phyloP scores from a whole-genome alignment of 306 rosid species.

The Vigna reflexopilosa region DNA sequence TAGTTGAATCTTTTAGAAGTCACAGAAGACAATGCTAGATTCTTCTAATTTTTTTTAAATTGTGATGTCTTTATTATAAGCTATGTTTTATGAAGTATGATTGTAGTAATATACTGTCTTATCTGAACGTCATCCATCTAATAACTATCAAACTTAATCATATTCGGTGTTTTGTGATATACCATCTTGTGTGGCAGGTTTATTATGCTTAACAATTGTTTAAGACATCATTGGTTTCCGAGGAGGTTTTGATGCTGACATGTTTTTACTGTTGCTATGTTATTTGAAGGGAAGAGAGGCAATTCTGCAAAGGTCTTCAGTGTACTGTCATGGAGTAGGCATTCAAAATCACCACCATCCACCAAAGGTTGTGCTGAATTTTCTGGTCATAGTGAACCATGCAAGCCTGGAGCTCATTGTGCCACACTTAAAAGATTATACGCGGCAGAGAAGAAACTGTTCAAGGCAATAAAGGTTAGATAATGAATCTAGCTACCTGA shows the following conservation, averaged over 20 bases:
- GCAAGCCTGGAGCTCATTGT: constrained; percentile 96
- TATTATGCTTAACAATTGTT: constrained; percentile 2
- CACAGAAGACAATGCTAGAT: background rate
- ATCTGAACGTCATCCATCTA: background rate
- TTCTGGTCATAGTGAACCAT: constrained; percentile 70
- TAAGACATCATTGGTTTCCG: constrained; percentile 25
- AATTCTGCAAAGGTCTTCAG: constrained; percentile 87
- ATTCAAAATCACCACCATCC: constrained; percentile 67
- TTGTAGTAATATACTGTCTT: constrained; percentile 13
- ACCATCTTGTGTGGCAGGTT: constrained; percentile 21
- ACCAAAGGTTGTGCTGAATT: constrained; percentile 56
- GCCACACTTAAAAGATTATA: constrained; percentile 75
- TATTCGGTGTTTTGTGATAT: constrained; percentile 2
- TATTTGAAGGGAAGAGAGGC: constrained; percentile 69
- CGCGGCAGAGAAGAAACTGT: constrained; percentile 76
- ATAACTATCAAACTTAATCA: constrained; percentile 21
- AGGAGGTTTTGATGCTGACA: background rate
- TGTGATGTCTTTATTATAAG: background rate
- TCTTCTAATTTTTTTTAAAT: constrained; percentile 3
- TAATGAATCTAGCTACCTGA: constrained; percentile 16
- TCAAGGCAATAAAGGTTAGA: constrained; percentile 80
- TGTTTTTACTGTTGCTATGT: constrained; percentile 26
- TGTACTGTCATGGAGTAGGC: constrained; percentile 80
- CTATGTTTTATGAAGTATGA: background rate
- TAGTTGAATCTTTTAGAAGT: constrained; percentile 7